These are phyloP conservation scores for Alternaria metachromatica DNA, from an alignment of 2,329 filamentous ascomycete species.

Conservation along the genomic window DNA sequence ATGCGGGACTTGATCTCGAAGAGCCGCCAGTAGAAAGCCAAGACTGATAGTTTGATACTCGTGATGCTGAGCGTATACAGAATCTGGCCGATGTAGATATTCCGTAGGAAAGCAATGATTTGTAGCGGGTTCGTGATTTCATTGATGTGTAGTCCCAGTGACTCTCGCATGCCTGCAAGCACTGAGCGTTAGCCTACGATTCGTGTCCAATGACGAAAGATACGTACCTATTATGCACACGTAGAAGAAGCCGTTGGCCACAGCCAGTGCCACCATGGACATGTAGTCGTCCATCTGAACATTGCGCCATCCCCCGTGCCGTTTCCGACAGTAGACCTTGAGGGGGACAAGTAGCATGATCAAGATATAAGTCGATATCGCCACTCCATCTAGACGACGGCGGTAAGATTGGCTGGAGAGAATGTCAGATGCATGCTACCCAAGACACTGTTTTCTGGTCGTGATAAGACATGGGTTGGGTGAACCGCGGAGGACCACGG, in stretches of 20 bases:
- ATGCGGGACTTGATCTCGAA: slow-evolving; percentile 25
- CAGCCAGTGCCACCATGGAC: slow-evolving; percentile 19
- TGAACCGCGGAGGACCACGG: background rate
- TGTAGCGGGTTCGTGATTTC: slow-evolving; percentile 8
- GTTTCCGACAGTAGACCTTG: slow-evolving; percentile 30
- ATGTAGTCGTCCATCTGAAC: slow-evolving; percentile 28
- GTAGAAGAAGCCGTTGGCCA: slow-evolving; percentile 27
- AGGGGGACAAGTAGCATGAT: slow-evolving; percentile 32
- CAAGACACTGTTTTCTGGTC: background rate
- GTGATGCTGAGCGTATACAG: slow-evolving; percentile 25
- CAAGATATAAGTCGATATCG: slow-evolving; percentile 27
- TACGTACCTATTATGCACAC: slow-evolving; percentile 28
- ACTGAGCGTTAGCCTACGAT: background rate
- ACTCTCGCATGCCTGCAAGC: slow-evolving; percentile 21
- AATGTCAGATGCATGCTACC: background rate
- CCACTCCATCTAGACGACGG: slow-evolving; percentile 28
- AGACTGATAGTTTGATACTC: slow-evolving; percentile 31
- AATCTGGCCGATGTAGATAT: slow-evolving; percentile 27
- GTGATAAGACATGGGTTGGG: slow-evolving; percentile 2
- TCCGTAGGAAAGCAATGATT: slow-evolving; percentile 21
- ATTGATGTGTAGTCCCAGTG: slow-evolving; percentile 20
- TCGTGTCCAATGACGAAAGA: background rate
- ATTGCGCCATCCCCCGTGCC: slow-evolving; percentile 28
- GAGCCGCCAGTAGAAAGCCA: slow-evolving; percentile 36
- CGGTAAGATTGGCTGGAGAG: slow-evolving; percentile 13